Evolutionary conservation across 345 rosid species (phyloP), one percentile per base, ranked within the genome.

Genomic region (Salix arbutifolia): DNA sequence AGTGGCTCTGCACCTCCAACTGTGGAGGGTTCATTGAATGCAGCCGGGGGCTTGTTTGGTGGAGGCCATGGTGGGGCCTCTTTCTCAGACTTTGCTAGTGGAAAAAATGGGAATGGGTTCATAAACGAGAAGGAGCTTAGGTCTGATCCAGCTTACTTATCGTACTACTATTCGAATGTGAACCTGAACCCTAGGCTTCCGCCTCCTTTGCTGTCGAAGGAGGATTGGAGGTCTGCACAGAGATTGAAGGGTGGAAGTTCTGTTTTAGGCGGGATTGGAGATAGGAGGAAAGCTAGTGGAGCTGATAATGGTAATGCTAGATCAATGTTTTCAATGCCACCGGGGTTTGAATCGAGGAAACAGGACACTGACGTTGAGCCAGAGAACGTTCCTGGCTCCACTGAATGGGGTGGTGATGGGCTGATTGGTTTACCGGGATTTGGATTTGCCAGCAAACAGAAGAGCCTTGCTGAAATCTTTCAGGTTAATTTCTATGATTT

Each of bases 101-200:
- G 58, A 12, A 86, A 81, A 68, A 80, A 81, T 74, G 90, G 86
- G 53, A 83, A 79, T 78, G 90, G 84, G 67, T 83, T 85, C 79
- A 68, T 71, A 1, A 81, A 86, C 1, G 94, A 91, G 81, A 91
- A 91, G 72, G 94, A 91, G 82, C 80, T 88, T 62, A 91, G 96
- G 93, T 89, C 93, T 78, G 93, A 91, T 86, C 97, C 97, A 31
- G 89, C 85, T 35, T 92, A 92, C 81, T 76, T 80, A 50, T 77
- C 88, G 0, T 94, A 92, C 70, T 92, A 91, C 79, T 89, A 89
- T 87, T 87, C 91, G 2, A 89, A 91, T 80, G 90, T 88, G 81
- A 92, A 92, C 79, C 78, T 92, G 81, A 94, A 94, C 78, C 98
- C 98, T 12, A 90, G 98, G 85, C 89, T 94, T 52, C 97, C 98